phyloP scores from a whole-genome alignment of 1,284 basidiomycete genomes.

The Microbotryomycetes sp. region DNA sequence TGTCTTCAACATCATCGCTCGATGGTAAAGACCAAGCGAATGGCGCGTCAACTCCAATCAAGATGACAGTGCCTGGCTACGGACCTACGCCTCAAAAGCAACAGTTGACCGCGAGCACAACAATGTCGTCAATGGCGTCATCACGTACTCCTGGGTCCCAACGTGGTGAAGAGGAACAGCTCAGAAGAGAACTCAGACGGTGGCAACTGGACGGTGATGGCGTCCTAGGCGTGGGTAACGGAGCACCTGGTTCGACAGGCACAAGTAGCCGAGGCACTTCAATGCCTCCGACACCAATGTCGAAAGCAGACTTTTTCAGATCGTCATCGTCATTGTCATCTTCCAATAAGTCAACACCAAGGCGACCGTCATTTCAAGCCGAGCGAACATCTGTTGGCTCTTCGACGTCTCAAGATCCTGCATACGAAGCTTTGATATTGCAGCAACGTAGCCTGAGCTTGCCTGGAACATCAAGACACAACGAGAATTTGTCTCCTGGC shows the following conservation, averaged over 20 bases:
- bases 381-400: not conserved
- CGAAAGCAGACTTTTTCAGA: not conserved
- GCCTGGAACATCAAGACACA: not conserved
- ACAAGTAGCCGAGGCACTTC: not conserved
- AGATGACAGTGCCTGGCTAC: not conserved
- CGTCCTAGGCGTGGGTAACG: constrained; percentile 6
- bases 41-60: not conserved
- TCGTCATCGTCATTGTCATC: not conserved
- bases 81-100: not conserved
- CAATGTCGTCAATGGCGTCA: too few relatives aligned
- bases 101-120: not conserved
- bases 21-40: too few relatives aligned
- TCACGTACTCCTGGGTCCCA: not conserved
- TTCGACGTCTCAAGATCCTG: not conserved
- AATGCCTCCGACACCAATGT: not conserved
- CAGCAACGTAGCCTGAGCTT: not conserved
- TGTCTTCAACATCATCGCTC: too few relatives aligned
- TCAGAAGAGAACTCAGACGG: constrained; percentile 17
- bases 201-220: constrained; percentile 32
- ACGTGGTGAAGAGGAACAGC: constrained; percentile 19
- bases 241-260: not conserved
- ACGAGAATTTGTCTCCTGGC: not conserved
- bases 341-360: not conserved
- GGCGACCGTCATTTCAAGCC: not conserved
- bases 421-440: not conserved